Percentiles rank a stretch among this genome's conserved stretches.
Conservation (phyloP, 306 rosid genomes). For the Acmispon strigosus region DNA sequence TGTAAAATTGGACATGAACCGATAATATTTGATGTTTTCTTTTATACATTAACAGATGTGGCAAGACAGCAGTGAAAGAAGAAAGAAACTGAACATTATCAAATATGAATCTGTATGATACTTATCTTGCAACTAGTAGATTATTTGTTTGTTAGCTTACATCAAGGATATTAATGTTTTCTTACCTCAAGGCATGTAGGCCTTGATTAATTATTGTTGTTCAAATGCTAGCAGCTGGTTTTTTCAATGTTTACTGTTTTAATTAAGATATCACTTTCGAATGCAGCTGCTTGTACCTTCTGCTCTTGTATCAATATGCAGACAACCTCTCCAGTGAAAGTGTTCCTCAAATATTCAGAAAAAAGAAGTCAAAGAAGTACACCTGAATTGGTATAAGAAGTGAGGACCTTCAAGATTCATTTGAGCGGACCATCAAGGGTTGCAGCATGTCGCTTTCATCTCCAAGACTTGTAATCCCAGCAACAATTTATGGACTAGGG, state of each 20-base stretch:
- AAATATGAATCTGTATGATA: conserved; percentile 88
- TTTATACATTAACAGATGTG: conserved; percentile 37
- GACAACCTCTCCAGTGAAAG: conserved; percentile 70
- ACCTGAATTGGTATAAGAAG: conserved; percentile 77
- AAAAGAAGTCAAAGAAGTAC: conserved; percentile 73
- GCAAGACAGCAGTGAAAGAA: conserved; percentile 61
- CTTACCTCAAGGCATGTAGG: conserved; percentile 1
- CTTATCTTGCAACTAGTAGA: conserved; percentile 38
- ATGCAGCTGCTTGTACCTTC: conserved; percentile 87
- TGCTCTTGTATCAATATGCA: conserved; percentile 66
- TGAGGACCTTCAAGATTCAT: conserved; percentile 61
- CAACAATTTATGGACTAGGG: conserved; percentile 70
- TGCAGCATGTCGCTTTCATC: conserved; percentile 76
- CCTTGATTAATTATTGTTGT: conserved; percentile 2
- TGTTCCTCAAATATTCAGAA: conserved; percentile 70
- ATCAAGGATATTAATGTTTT: conserved; percentile 5
- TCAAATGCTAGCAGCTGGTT: background rate
- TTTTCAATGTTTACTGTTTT: background rate
- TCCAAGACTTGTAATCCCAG: conserved; percentile 91
- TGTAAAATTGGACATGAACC: no score
- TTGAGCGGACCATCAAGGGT: conserved; percentile 73
- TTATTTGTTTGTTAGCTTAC: conserved; percentile 33
- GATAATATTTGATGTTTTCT: background rate
- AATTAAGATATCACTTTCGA: conserved; percentile 16
- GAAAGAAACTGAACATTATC: conserved; percentile 76